These are phyloP conservation scores for Beauveria sp. DNA, from an alignment of 2,329 filamentous ascomycete species.

Conservation along the genomic window DNA sequence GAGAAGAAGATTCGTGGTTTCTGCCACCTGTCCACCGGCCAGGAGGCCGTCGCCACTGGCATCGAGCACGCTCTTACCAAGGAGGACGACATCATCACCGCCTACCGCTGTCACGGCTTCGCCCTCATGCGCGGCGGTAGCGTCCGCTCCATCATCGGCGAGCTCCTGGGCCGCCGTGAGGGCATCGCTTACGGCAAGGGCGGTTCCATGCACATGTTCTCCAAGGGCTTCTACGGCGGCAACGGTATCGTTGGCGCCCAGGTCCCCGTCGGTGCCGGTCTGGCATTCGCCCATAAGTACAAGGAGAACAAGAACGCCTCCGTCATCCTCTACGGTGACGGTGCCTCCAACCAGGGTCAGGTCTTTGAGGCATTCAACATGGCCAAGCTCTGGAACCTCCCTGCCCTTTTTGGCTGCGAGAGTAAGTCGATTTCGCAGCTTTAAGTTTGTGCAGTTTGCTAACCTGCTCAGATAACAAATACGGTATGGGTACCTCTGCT, in stretches of 20 bases:
- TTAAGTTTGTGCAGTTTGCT: slow-evolving; percentile 10
- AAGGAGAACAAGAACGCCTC: slow-evolving; percentile 76
- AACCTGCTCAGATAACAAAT: slow-evolving; percentile 80
- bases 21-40: slow-evolving; percentile 96
- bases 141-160: slow-evolving; percentile 89
- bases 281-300: slow-evolving; percentile 97
- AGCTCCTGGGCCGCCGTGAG: slow-evolving; percentile 88
- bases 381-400: slow-evolving; percentile 98
- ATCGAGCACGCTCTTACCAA: slow-evolving; percentile 94
- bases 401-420: slow-evolving; percentile 94
- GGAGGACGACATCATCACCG: slow-evolving; percentile 90
- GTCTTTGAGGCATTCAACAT: slow-evolving; percentile 99
- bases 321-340: slow-evolving; percentile 91
- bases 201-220: slow-evolving; percentile 99
- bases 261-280: slow-evolving; percentile 91
- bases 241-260: slow-evolving; percentile 99
- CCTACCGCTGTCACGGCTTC: slow-evolving; percentile 98
- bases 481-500: slow-evolving; percentile 97
- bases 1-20: slow-evolving; percentile 99
- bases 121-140: slow-evolving; percentile 90
- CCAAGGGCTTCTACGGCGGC: slow-evolving; percentile 94
- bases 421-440: slow-evolving; percentile 53
- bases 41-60: slow-evolving; percentile 94
- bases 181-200: slow-evolving; percentile 99
- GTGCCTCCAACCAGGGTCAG: slow-evolving; percentile 97